Base-by-base conservation (phyloP, 169 alveolate species). In the Amoebophrya sp. region DNA sequence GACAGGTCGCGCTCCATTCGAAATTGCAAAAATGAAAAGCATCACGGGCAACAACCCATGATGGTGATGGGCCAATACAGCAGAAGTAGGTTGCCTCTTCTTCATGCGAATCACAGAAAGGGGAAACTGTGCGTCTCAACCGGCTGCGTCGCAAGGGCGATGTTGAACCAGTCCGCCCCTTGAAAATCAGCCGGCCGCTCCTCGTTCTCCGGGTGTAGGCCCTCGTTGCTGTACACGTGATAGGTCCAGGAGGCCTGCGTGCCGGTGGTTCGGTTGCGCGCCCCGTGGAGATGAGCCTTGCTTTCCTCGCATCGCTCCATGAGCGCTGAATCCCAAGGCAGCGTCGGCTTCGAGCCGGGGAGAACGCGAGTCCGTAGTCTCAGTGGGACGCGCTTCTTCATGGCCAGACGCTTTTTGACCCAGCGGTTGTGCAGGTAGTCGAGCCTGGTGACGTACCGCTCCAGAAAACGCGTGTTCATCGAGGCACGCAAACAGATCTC, bases 371-470 rank as follows among this genome's bases (percentile, higher is more conserved):
- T 7, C 35, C 83, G 83, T 25, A 66, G 32, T 7, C 83, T 2
- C 35, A 66, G 35, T 3, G 83, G 83, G 32, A 66, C 83, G 32
- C 83, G 83, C 83, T n/a, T 18, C 35, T 66, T 66, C 83, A 66
- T 66, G 83, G 83, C 83, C 39, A 66, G 83, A 1, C 83, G 83
- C 32, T 66, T 66, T 66, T 66, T 66, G 7, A 66, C 83, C 83
- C 83, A 66, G 29, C 83, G 29, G 29, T 7, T 25, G 35, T 66
- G 83, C 10, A 66, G 83, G 83, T 66, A 66, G 35, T 66, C 83
- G 32, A 66, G 35, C 29, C 83, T 2, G 35, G 83, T 66, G 83
- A 66, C 83, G 38, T 1, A 66, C 29, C 35, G 29, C 83, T 66
- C 10, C 83, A 66, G 18, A n/a, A 66, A 66, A 25, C 83, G 23